Evolutionary conservation across 192 early-diverging fungal genomes (phyloP), one percentile per base, ranked within the genome.

Genomic region (Glomus cerebriforme): DNA sequence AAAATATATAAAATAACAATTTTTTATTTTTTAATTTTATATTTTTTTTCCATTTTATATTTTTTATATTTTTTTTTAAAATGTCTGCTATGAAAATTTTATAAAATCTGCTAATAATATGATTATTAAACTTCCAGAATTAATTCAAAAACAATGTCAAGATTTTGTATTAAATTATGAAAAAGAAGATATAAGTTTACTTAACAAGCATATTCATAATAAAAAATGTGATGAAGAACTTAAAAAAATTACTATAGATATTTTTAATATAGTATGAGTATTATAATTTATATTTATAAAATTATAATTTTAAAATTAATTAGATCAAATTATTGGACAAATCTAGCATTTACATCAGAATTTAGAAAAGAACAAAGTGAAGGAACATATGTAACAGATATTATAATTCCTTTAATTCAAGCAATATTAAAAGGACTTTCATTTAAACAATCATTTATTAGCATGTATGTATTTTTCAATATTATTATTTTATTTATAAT

Each of bases 311-410:
- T 67, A n/a, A 15, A 31, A 32, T 66, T 35, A 35, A 6, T 6
- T 35, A 17, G n/a, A n/a, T 7, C 6, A 27, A 9, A 63, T 63
- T 10, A 63, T 24, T 75, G 59, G 19, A 75, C 13, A 15, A 75
- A 63, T 64, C 19, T 59, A 12, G 59, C 35, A 34, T 75, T 75
- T 62, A 31, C 22, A n/a, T 1, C 34, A 19, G 5, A 75, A 3
- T 26, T 63, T 63, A 47, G 22, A n/a, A 49, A 35, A 0, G 39
- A 13, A 63, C 59, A 75, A 37, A 75, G 74, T 75, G 34, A 75
- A 43, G 34, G 59, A 63, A 75, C 59, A 2, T 75, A 75, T 63
- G 19, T 75, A n/a, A 75, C 59, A 43, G 34, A 75, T 63, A 19
- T 75, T 1, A 63, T 62, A 43, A 10, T 63, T 39, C 59, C 59